A percentile compares a stretch with the other conserved stretches of the same genome.
Evolutionary conservation across 805 yeast genomes (phyloP).

Genomic region (Myxozyma monticola): DNA sequence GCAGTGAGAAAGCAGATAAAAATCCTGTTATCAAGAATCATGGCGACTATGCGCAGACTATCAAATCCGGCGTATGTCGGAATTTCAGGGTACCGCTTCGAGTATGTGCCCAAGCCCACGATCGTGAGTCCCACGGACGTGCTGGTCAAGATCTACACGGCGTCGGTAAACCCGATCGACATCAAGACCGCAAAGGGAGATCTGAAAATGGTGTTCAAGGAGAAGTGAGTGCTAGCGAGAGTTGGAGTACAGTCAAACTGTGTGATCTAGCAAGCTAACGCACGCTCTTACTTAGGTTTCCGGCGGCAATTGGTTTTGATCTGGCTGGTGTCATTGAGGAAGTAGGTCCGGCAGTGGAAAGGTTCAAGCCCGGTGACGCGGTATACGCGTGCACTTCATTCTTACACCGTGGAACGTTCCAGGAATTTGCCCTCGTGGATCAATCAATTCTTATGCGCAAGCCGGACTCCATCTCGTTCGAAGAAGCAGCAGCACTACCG

Average conservation of each 20-base stretch:
- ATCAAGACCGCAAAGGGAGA: constrained; percentile 21
- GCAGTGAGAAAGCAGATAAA: too few species aligned
- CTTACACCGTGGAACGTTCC: constrained; percentile 4
- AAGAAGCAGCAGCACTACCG: constrained; percentile 31
- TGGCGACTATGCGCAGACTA: constrained; percentile 12
- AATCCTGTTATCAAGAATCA: too few species aligned
- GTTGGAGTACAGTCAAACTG: too few species aligned
- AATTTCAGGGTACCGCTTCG: constrained; percentile 10
- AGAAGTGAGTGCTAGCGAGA: constrained; percentile 4
- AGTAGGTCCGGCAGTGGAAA: constrained; percentile 26
- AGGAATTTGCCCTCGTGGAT: constrained; percentile 20
- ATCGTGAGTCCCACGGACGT: constrained; percentile 25
- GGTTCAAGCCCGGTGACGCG: constrained; percentile 28
- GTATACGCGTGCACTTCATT: constrained; percentile 16
- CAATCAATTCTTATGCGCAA: constrained; percentile 13
- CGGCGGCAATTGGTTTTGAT: constrained; percentile 29
- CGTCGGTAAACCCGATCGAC: constrained; percentile 29
- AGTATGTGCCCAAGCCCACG: constrained; percentile 20
- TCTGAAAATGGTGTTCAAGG: constrained; percentile 4
- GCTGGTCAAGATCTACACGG: constrained; percentile 23
- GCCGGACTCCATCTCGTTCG: constrained; percentile 28
- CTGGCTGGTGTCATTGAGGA: constrained; percentile 27
- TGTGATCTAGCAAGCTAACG: too few species aligned
- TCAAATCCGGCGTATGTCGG: constrained; percentile 5
- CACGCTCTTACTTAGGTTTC: constrained; percentile 6